Percentiles rank a stretch among this genome's conserved stretches.
These are phyloP conservation scores for Tylopilus plumbeoviolaceoides DNA, from an alignment of 768 basidiomycete species.

Conservation along the genomic window DNA sequence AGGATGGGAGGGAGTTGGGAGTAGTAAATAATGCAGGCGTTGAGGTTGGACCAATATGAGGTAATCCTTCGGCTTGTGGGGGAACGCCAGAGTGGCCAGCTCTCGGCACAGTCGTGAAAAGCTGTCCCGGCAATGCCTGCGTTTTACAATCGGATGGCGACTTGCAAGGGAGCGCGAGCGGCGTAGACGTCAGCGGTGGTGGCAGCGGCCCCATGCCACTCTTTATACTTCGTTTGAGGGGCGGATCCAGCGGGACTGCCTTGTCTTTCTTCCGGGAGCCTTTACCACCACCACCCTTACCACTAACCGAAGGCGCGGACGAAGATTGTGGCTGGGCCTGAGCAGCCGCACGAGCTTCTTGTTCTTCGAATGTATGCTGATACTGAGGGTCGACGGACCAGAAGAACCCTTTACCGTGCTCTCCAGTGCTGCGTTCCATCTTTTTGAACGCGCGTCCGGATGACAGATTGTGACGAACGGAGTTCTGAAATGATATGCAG, in stretches of 20 bases:
- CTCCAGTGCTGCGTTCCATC: conserved; percentile 78
- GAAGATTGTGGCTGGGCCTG: conserved; percentile 23
- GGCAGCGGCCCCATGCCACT: conserved; percentile 57
- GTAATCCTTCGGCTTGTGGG: neutral
- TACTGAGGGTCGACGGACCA: conserved; percentile 85
- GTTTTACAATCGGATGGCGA: conserved; percentile 3
- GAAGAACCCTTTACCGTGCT: conserved; percentile 87
- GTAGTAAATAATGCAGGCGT: neutral
- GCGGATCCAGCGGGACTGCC: conserved; percentile 48
- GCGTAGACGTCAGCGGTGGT: conserved; percentile 65
- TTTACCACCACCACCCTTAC: conserved; percentile 35
- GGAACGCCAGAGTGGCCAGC: neutral
- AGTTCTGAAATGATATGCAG: conserved; percentile 53
- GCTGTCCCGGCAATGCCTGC: conserved; percentile 5
- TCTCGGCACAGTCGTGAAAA: conserved; percentile 8
- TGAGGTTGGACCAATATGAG: neutral
- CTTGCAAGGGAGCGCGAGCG: conserved; percentile 47
- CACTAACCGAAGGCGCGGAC: conserved; percentile 20
- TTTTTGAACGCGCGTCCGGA: conserved; percentile 91
- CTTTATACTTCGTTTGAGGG: conserved; percentile 67
- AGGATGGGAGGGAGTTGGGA: neutral
- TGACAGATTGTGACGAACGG: conserved; percentile 93
- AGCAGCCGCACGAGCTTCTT: conserved; percentile 49
- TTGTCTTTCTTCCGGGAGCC: conserved; percentile 58
- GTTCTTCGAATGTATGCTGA: conserved; percentile 66